Conservation (phyloP, 2,329 filamentous ascomycete genomes). For the Blumeria hordei region DNA sequence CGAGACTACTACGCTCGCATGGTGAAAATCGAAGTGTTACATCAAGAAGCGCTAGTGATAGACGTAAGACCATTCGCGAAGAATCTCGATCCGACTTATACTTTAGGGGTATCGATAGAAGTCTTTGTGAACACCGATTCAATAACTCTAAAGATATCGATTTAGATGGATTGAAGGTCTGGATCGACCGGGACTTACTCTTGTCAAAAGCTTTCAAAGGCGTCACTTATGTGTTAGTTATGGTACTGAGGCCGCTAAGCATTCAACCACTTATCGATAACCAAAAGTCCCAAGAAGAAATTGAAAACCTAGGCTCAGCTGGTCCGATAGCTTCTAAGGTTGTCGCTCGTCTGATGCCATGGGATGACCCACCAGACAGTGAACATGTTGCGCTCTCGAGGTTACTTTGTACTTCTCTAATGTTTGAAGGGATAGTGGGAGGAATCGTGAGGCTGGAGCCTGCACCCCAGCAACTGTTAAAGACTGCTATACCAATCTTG, state of each 20-base stretch:
- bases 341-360: slow-evolving; percentile 49
- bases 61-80: slow-evolving; percentile 36
- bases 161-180: slow-evolving; percentile 42
- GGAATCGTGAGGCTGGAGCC: slow-evolving; percentile 72
- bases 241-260: slow-evolving; percentile 63
- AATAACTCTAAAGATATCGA: slow-evolving; percentile 31
- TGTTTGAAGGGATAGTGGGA: slow-evolving; percentile 50
- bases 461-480: slow-evolving; percentile 27
- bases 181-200: slow-evolving; percentile 62
- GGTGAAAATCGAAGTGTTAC: slow-evolving; percentile 61
- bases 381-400: slow-evolving; percentile 61
- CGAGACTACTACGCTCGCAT: slow-evolving; percentile 39
- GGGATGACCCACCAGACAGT: slow-evolving; percentile 71
- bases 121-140: slow-evolving; percentile 51
- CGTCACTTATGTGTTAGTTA: slow-evolving; percentile 54
- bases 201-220: slow-evolving; percentile 49
- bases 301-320: slow-evolving; percentile 33
- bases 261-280: slow-evolving; percentile 48
- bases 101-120: slow-evolving; percentile 53
- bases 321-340: slow-evolving; percentile 38
- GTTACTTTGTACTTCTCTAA: slow-evolving; percentile 49
- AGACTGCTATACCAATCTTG: slow-evolving; percentile 3
- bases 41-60: slow-evolving; percentile 48
- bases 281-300: slow-evolving; percentile 40
- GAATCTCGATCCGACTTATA: slow-evolving; percentile 46